A percentile compares a stretch with the other conserved stretches of the same genome.
Conservation (phyloP, 1,139 yeast species). For the Diutina scorzettiae region DNA sequence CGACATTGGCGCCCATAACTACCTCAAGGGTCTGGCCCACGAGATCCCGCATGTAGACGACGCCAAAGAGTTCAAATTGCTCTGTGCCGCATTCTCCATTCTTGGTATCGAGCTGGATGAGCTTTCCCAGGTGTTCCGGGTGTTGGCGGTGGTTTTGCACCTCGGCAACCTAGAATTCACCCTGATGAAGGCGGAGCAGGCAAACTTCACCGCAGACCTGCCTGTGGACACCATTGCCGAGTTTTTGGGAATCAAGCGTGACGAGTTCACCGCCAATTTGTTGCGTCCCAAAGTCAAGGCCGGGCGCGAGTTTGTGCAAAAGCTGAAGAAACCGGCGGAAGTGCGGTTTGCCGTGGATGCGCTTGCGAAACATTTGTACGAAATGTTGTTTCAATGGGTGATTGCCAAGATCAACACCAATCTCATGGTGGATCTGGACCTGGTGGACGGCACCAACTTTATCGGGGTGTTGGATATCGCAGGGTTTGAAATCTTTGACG, state of each 20-base stretch:
- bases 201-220: slow-evolving; percentile 43
- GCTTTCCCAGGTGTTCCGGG: slow-evolving; percentile 46
- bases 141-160: slow-evolving; percentile 69
- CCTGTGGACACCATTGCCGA: slow-evolving; percentile 48
- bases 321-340: slow-evolving; percentile 69
- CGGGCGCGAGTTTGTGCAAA: slow-evolving; percentile 77
- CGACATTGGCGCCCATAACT: slow-evolving; percentile 38
- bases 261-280: slow-evolving; percentile 43
- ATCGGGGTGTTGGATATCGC: slow-evolving; percentile 96
- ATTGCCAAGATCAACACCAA: slow-evolving; percentile 70
- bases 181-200: slow-evolving; percentile 70
- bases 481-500: slow-evolving; percentile 90
- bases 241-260: slow-evolving; percentile 52
- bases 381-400: slow-evolving; percentile 66
- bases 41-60: slow-evolving; percentile 68
- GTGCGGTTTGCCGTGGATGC: slow-evolving; percentile 81
- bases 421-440: slow-evolving; percentile 19
- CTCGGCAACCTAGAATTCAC: slow-evolving; percentile 76
- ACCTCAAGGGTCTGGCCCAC: slow-evolving; percentile 42
- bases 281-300: slow-evolving; percentile 82
- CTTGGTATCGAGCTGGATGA: slow-evolving; percentile 59
- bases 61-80: slow-evolving; percentile 45
- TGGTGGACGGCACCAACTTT: slow-evolving; percentile 28
- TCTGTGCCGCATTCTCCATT: slow-evolving; percentile 55
- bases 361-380: slow-evolving; percentile 76